A percentile compares a stretch with the other conserved stretches of the same genome.
Conservation (phyloP, 345 rosid species). For the Pistacia atlantica region DNA sequence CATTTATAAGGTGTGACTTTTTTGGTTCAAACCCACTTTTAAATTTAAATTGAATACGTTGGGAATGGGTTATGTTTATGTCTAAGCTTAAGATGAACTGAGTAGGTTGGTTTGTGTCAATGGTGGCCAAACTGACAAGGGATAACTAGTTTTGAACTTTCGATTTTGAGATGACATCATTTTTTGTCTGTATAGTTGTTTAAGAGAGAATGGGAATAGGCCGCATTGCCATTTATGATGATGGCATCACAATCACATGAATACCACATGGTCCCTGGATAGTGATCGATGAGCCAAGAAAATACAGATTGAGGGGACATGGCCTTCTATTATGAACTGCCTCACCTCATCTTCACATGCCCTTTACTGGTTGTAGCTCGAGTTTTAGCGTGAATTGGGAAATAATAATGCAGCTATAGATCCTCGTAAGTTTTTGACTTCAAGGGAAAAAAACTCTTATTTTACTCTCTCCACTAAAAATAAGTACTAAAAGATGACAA, state of each 20-base stretch:
- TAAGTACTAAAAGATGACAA: not conserved
- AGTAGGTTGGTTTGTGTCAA: no score
- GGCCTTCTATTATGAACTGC: not conserved
- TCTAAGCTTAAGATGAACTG: no score
- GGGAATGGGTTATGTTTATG: no score
- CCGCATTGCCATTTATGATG: slow-evolving; percentile 21
- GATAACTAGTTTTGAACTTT: not conserved
- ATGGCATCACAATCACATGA: slow-evolving; percentile 31
- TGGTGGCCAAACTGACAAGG: no score
- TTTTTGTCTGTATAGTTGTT: slow-evolving; percentile 1
- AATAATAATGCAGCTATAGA: slow-evolving; percentile 22
- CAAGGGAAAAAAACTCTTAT: slow-evolving; percentile 10
- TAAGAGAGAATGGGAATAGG: slow-evolving; percentile 15
- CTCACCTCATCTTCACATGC: slow-evolving; percentile 4
- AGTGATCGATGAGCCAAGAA: slow-evolving; percentile 18
- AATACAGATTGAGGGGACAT: not conserved
- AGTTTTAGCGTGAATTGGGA: slow-evolving; percentile 5
- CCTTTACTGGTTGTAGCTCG: slow-evolving; percentile 9
- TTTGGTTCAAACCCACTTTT: no score
- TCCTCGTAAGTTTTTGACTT: slow-evolving; percentile 23
- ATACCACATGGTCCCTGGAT: slow-evolving; percentile 30
- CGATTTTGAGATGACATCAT: not conserved
- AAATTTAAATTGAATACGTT: no score
- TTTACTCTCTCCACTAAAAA: not conserved
- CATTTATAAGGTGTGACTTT: no score